phyloP scores from a whole-genome alignment of 1,139 yeast species.

The Debaryomyces robertsiae region DNA sequence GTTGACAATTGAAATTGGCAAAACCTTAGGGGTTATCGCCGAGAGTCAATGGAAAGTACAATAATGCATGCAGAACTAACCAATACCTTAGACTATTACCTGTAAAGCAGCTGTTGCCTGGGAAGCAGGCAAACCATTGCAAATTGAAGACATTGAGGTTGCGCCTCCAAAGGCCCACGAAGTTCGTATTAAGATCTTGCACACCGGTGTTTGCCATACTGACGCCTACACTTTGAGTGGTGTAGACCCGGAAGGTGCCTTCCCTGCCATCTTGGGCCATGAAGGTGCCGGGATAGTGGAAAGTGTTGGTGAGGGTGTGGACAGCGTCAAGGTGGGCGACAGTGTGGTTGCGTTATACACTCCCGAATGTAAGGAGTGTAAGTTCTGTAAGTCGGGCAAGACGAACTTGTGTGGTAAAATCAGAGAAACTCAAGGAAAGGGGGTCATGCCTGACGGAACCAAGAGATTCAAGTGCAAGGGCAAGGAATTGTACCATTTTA shows the following conservation, averaged over 20 bases:
- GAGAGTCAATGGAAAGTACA: not conserved
- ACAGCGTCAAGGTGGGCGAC: slow-evolving; percentile 84
- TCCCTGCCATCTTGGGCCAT: slow-evolving; percentile 91
- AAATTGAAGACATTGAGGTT: slow-evolving; percentile 86
- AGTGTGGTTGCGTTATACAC: slow-evolving; percentile 91
- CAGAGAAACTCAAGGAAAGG: slow-evolving; percentile 55
- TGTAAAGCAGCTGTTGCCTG: slow-evolving; percentile 98
- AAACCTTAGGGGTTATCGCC: slow-evolving; percentile 19
- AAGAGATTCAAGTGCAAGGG: slow-evolving; percentile 85
- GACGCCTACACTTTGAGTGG: slow-evolving; percentile 97
- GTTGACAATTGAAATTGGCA: not conserved
- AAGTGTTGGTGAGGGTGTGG: slow-evolving; percentile 89
- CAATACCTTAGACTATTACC: slow-evolving; percentile 58
- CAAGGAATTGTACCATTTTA: slow-evolving; percentile 80
- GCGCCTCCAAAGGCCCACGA: slow-evolving; percentile 96
- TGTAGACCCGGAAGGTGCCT: slow-evolving; percentile 93
- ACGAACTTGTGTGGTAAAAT: slow-evolving; percentile 92
- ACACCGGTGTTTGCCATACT: slow-evolving; percentile 97
- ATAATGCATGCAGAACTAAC: slow-evolving; percentile 14
- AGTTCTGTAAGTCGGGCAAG: slow-evolving; percentile 92
- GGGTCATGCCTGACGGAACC: slow-evolving; percentile 82
- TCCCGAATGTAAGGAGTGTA: slow-evolving; percentile 94
- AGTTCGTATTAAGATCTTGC: slow-evolving; percentile 83
- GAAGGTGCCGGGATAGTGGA: slow-evolving; percentile 98
- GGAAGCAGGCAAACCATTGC: slow-evolving; percentile 87